Base-by-base conservation (phyloP, 306 rosid genomes). In the Alnus glutinosa region DNA sequence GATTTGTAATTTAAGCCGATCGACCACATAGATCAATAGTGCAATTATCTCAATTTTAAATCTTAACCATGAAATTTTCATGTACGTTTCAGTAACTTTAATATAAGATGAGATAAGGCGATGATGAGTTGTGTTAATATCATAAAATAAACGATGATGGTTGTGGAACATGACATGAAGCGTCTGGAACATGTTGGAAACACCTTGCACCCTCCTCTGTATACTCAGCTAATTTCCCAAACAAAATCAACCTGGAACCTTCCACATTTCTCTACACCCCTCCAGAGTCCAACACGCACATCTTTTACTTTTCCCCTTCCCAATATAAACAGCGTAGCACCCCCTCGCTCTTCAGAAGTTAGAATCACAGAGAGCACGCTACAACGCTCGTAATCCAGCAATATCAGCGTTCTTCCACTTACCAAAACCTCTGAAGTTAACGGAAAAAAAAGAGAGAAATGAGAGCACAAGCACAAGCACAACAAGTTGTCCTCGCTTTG, bases 151-250 rank as follows among this genome's bases (percentile, higher is more conserved):
- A 23, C 28, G 28, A 23, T 23, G 28, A 23, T 23, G 28, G 28
- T 23, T 23, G 39, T 2, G 39, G 72, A 67, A 9, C 1, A 9
- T 48, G 72, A 46, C 63, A 77, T 14, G 85, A 86, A 80, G 73
- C 7, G 71, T 86, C 89, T 74, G 71, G 89, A 86, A 86, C 70
- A 14, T 1, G 51, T 49, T 62, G 76, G 89, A 86, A 77, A 80
- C 66, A 61, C 72, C 83, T n/a, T 11, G 81, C 47, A 78, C 69
- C 57, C 44, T 75, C 83, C 37, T 57, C 32, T 4, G 30, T 14
- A 49, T n/a, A 19, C 14, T 62, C 50, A 2, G 66, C n/a, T 62
- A 12, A 32, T 12, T 66, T 23, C 48, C 77, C 49, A 7, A 6
- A 76, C 28, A 42, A 50, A 73, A 68, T 23, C n/a, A 77, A 51